These are phyloP conservation scores for Teratosphaeria epicoccoides DNA, from an alignment of 2,329 filamentous ascomycete genomes.

Conservation along the genomic window DNA sequence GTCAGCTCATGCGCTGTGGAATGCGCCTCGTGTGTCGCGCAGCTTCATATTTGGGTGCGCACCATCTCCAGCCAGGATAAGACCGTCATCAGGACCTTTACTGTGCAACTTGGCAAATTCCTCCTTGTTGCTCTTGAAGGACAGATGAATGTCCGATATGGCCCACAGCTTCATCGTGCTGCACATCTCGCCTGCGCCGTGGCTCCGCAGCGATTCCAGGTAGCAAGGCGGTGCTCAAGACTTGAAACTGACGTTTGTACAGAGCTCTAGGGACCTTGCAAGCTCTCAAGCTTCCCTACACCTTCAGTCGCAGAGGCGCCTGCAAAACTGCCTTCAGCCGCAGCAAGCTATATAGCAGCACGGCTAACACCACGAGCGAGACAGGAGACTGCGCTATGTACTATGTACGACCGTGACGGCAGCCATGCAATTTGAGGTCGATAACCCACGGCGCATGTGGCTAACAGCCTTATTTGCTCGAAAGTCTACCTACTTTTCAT, in stretches of 20 bases:
- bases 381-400: neutral
- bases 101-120: slow-evolving; percentile 32
- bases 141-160: slow-evolving; percentile 38
- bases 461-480: neutral
- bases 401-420: neutral
- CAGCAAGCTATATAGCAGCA: neutral
- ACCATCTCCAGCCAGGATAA: slow-evolving; percentile 37
- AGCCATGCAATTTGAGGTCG: neutral
- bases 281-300: neutral
- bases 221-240: neutral
- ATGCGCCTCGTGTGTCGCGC: neutral
- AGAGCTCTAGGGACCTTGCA: neutral
- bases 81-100: slow-evolving; percentile 30
- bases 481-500: neutral
- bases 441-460: neutral
- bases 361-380: neutral
- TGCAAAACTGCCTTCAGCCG: neutral
- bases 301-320: neutral
- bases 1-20: slow-evolving; percentile 6
- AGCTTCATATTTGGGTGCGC: neutral
- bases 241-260: neutral
- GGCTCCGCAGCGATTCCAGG: neutral
- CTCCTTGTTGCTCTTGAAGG: slow-evolving; percentile 36
- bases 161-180: slow-evolving; percentile 30
- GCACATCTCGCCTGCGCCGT: neutral